Percentiles rank a stretch among this genome's conserved stretches.
Evolutionary conservation across 73 alveolate species (phyloP).

Genomic region (Tetrahymena elliotti): DNA sequence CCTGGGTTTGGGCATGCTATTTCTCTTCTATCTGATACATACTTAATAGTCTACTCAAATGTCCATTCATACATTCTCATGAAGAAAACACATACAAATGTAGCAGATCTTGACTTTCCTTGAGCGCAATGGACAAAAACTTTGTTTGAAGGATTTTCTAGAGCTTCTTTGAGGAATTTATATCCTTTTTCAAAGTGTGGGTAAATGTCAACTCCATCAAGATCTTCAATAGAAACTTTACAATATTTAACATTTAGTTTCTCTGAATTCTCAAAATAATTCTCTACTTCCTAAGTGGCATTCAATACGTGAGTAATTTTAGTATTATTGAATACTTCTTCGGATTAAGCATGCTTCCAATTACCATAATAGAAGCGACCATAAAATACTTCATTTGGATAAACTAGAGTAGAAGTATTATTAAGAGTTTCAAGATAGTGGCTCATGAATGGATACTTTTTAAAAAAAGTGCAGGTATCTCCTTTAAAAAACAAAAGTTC

Average conservation of each 20-base stretch:
- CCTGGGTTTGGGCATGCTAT: constrained; percentile 70
- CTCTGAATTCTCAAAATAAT: constrained; percentile 49
- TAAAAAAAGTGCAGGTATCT: background rate
- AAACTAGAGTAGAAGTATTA: background rate
- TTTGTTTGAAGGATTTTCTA: background rate
- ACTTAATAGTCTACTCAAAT: constrained; percentile 52
- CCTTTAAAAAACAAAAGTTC: background rate
- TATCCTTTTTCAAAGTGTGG: constrained; percentile 37
- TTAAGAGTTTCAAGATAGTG: background rate
- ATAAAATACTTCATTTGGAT: background rate
- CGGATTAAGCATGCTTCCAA: background rate
- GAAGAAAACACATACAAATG: constrained; percentile 65
- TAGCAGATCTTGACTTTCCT: constrained; percentile 77
- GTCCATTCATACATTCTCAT: constrained; percentile 60
- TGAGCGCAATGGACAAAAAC: constrained; percentile 80
- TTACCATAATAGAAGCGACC: background rate
- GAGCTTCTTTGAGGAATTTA: constrained; percentile 18
- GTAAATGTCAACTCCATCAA: constrained; percentile 9
- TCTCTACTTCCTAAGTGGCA: constrained; percentile 55
- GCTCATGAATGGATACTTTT: background rate
- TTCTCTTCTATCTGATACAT: constrained; percentile 58
- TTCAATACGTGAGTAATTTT: constrained; percentile 67
- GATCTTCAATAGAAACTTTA: constrained; percentile 15
- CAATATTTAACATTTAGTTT: background rate
- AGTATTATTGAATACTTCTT: background rate